Conservation (phyloP, 2,329 filamentous ascomycete species). For the Corinectria fuckeliana region DNA sequence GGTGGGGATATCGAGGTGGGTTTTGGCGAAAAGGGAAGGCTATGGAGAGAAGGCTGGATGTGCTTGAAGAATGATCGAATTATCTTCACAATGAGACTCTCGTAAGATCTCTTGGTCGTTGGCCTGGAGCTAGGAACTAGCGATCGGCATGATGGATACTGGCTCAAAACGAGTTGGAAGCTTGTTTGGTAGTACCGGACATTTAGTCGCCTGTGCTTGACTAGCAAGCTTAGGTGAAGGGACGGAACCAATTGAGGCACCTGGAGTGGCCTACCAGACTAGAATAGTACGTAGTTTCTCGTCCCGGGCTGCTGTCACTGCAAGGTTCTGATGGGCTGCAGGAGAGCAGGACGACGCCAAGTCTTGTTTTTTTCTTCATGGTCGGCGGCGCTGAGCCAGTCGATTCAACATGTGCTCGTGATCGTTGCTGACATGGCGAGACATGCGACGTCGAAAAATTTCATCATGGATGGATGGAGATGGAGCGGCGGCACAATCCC, state of each 20-base stretch:
- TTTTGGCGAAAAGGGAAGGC: not conserved
- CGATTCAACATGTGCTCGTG: conserved; percentile 32
- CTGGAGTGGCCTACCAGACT: conserved; percentile 1
- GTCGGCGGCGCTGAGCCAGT: conserved; percentile 29
- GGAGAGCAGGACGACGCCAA: conserved; percentile 28
- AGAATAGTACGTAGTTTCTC: conserved; percentile 9
- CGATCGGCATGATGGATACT: not conserved
- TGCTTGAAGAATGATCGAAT: not conserved
- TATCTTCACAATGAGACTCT: not conserved
- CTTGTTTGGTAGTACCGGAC: conserved; percentile 1
- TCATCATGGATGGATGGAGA: conserved; percentile 6
- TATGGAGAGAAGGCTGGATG: not conserved
- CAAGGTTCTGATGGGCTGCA: conserved; percentile 15
- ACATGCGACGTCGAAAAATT: conserved; percentile 19
- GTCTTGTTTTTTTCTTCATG: conserved; percentile 15
- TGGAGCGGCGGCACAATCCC: conserved; percentile 6
- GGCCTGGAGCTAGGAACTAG: not conserved
- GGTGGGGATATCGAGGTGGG: not conserved
- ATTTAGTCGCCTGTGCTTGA: conserved; percentile 5
- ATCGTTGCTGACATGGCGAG: conserved; percentile 22
- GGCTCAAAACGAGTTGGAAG: not conserved
- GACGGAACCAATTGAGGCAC: conserved; percentile 4
- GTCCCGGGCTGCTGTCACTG: conserved; percentile 25
- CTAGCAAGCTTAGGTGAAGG: conserved; percentile 1
- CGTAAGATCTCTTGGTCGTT: not conserved